phyloP scores from a whole-genome alignment of 805 yeast species.

The Myxozyma udenii region DNA sequence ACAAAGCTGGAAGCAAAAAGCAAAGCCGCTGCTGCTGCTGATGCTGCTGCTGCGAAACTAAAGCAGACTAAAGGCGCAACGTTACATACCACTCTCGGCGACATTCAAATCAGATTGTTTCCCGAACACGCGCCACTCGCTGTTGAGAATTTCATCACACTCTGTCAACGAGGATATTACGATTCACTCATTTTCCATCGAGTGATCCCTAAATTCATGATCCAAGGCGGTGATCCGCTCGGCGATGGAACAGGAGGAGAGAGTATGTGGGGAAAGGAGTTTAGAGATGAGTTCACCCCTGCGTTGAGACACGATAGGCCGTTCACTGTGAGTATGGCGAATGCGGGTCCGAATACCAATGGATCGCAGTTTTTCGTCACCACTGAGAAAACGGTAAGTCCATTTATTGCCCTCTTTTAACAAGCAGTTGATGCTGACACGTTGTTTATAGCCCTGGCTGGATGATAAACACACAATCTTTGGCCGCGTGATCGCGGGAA shows the following conservation, averaged over 20 bases:
- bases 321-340: slow-evolving; percentile 59
- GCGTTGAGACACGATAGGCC: slow-evolving; percentile 50
- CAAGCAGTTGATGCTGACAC: background rate
- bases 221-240: slow-evolving; percentile 58
- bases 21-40: slow-evolving; percentile 10
- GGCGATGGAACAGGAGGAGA: slow-evolving; percentile 46
- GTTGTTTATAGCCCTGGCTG: slow-evolving; percentile 41
- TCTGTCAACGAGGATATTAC: slow-evolving; percentile 43
- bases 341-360: slow-evolving; percentile 57
- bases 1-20: slow-evolving; percentile 5
- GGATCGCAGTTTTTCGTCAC: slow-evolving; percentile 62
- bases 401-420: no score
- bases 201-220: slow-evolving; percentile 54
- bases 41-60: background rate
- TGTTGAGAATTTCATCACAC: slow-evolving; percentile 43
- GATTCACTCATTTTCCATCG: slow-evolving; percentile 41
- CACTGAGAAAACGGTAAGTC: slow-evolving; percentile 46
- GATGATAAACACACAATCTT: slow-evolving; percentile 60
- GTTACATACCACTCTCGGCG: slow-evolving; percentile 46
- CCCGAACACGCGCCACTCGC: slow-evolving; percentile 44
- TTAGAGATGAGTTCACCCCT: slow-evolving; percentile 51
- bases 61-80: slow-evolving; percentile 29
- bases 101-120: slow-evolving; percentile 41
- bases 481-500: slow-evolving; percentile 52
- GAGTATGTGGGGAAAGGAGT: slow-evolving; percentile 39